phyloP scores from a whole-genome alignment of 768 basidiomycete genomes.

The Termitomyces titanicus region DNA sequence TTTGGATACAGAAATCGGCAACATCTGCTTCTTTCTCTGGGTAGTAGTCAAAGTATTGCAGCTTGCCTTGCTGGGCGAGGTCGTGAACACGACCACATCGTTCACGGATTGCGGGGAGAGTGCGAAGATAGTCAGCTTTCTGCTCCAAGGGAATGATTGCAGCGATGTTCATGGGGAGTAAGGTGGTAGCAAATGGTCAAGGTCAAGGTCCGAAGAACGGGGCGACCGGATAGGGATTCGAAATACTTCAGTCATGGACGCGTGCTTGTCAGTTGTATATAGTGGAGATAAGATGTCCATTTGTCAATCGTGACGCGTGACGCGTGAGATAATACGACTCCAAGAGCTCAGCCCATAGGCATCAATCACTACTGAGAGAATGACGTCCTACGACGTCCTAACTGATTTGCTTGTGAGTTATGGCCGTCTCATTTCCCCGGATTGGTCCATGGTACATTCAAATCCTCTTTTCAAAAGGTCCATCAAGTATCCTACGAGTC shows the following conservation, averaged over 20 bases:
- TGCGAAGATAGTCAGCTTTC: constrained; percentile 71
- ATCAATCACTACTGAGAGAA: too few relatives aligned
- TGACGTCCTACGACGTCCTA: too few relatives aligned
- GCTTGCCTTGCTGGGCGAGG: constrained; percentile 68
- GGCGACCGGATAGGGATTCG: background rate
- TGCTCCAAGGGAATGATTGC: constrained; percentile 26
- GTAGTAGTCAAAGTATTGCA: constrained; percentile 86
- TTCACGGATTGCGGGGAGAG: constrained; percentile 86
- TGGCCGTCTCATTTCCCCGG: too few relatives aligned
- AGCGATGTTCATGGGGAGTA: constrained; percentile 27
- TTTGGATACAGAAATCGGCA: constrained; percentile 66
- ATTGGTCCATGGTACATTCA: too few relatives aligned
- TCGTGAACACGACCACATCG: constrained; percentile 76
- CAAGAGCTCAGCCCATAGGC: too few relatives aligned
- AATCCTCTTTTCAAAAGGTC: too few relatives aligned
- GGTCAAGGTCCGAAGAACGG: constrained; percentile 6
- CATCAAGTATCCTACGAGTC: background rate
- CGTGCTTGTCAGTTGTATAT: background rate
- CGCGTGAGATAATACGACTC: too few relatives aligned
- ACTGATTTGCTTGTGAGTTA: too few relatives aligned
- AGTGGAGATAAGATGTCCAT: constrained; percentile 7
- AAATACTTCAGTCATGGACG: background rate
- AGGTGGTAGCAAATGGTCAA: background rate
- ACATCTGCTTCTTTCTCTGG: constrained; percentile 70
- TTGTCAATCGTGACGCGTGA: too few relatives aligned